phyloP scores from a whole-genome alignment of 1,139 yeast genomes.

The Yamadazyma dushanensis region DNA sequence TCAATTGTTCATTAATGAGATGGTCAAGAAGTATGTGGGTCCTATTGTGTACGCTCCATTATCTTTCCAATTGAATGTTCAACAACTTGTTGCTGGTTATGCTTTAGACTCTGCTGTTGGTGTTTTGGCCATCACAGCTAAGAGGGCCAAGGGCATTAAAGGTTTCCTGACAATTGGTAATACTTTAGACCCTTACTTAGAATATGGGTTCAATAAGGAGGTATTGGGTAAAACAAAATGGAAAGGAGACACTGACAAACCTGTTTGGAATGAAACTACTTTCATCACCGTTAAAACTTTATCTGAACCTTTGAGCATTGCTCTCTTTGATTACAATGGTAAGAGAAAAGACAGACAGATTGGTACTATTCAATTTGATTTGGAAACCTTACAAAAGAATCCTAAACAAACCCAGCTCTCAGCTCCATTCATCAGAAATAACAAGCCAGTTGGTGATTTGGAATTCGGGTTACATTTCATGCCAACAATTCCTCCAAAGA shows the following conservation, averaged over 20 bases:
- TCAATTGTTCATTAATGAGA: slow-evolving; percentile 73
- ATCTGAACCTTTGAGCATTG: slow-evolving; percentile 75
- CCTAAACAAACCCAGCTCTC: slow-evolving; percentile 52
- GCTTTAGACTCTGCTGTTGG: slow-evolving; percentile 83
- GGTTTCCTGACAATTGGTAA: slow-evolving; percentile 71
- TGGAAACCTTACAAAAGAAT: slow-evolving; percentile 62
- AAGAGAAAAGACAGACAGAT: slow-evolving; percentile 75
- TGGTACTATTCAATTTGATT: slow-evolving; percentile 76
- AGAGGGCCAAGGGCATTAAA: slow-evolving; percentile 65
- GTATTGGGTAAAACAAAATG: slow-evolving; percentile 67
- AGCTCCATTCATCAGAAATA: slow-evolving; percentile 70
- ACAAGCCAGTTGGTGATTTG: slow-evolving; percentile 76
- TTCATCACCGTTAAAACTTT: slow-evolving; percentile 71
- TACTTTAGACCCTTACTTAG: slow-evolving; percentile 86
- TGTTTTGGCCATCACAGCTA: slow-evolving; percentile 68
- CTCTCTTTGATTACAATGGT: slow-evolving; percentile 73
- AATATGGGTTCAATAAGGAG: slow-evolving; percentile 60
- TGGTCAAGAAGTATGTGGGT: slow-evolving; percentile 83
- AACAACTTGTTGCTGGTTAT: slow-evolving; percentile 86
- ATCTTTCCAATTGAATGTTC: slow-evolving; percentile 87
- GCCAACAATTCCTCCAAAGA: slow-evolving; percentile 77
- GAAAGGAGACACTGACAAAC: slow-evolving; percentile 63
- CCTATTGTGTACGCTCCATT: slow-evolving; percentile 86
- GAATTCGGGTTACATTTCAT: slow-evolving; percentile 69
- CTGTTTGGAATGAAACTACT: slow-evolving; percentile 82